Base-by-base conservation (phyloP, 2,329 filamentous ascomycete species). In the Aschersonia sp. region DNA sequence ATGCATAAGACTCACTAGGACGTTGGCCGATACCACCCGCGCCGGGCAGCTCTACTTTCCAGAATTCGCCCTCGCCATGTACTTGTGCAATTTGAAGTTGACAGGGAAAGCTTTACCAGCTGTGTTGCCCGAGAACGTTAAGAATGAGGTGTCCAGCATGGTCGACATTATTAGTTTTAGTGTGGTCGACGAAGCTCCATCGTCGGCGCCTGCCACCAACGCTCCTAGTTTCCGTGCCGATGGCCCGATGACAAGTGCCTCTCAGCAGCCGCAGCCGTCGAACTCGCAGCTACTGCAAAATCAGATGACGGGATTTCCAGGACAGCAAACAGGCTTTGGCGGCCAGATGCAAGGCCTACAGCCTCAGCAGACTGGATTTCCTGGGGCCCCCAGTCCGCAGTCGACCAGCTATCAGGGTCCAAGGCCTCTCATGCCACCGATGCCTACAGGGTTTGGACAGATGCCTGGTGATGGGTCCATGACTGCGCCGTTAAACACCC, bases 101-200 rank as follows among this genome's bases (percentile, higher is more conserved):
- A 92, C 87, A 1, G 87, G 88, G 50, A 95, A 94, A 65, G 72
- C 81, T 1, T 66, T 98, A 30, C 92, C 92, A 0, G 60, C 73
- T 2, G 64, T 61, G 5, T 72, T 98, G 8, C 92, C 92, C 0
- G 88, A 95, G 32, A 83, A 79, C 50, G 82, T 98, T 54, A 84
- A 81, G 69, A 98, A 98, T 58, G 92, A 98, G 64, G 92, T 98
- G 14, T 97, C 90, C 4, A 95, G 92, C 66, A 97, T 98, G 89
- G 92, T 98, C 41, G 92, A 98, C 61, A 98, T 98, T 48, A 98
- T 98, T 60, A 95, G 88, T 50, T 98, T 98, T 62, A 87, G 83
- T 55, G 77, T 95, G 30, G 80, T 79, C 1, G 92, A 98, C 53
- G 83, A 90, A 31, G 70, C 67, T 5, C 59, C 61, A 41, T 66